Conservation (phyloP, 371 early-diverging fungal species). For the Saksenaea vasiformis region DNA sequence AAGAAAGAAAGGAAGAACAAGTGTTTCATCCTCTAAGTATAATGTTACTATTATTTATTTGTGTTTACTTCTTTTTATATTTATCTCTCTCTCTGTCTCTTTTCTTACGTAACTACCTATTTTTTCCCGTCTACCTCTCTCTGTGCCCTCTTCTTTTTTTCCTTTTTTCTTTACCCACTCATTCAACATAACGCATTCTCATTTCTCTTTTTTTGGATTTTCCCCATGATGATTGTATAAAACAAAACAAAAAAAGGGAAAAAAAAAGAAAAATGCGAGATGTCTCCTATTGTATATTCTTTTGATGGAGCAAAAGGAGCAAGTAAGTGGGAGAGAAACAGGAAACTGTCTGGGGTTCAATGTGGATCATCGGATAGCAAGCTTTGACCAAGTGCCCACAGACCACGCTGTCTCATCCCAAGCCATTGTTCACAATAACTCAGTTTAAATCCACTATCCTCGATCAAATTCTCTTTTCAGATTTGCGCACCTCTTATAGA, state of each 20-base stretch:
- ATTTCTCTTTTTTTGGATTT: slow-evolving; percentile 8
- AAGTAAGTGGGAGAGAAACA: neutral
- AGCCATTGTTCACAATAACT: no score
- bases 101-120: slow-evolving; percentile 9
- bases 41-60: slow-evolving; percentile 9
- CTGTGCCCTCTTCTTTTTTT: neutral
- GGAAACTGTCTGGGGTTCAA: no score
- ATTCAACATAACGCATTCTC: neutral
- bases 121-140: slow-evolving; percentile 8
- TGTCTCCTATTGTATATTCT: neutral
- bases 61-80: slow-evolving; percentile 8
- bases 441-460: no score
- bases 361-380: no score
- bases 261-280: neutral
- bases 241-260: neutral
- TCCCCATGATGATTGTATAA: slow-evolving; percentile 8
- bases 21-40: slow-evolving; percentile 34
- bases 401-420: no score
- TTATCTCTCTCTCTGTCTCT: slow-evolving; percentile 6
- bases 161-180: neutral
- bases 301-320: neutral
- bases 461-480: no score
- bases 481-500: no score
- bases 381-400: no score
- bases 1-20: slow-evolving; percentile 40